Percentiles rank a stretch among this genome's conserved stretches.
These are phyloP conservation scores for Scedosporium dehoogii DNA, from an alignment of 2,329 filamentous ascomycete genomes.

Conservation along the genomic window DNA sequence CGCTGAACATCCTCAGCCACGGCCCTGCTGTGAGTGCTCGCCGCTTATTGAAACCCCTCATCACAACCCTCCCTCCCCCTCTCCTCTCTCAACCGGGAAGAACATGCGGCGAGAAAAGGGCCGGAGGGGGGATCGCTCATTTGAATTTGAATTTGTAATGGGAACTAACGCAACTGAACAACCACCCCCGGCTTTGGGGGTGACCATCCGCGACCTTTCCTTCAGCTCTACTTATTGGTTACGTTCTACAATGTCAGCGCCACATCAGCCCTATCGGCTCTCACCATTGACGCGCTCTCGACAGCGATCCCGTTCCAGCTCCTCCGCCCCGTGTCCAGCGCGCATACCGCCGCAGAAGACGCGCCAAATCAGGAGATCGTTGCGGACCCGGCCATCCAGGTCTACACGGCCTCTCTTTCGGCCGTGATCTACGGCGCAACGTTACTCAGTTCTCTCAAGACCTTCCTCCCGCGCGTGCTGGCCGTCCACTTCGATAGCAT, in stretches of 20 bases:
- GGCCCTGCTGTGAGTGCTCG: constrained; percentile 51
- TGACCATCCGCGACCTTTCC: constrained; percentile 6
- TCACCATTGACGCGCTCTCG: constrained; percentile 59
- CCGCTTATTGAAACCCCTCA: neutral
- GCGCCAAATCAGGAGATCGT: constrained; percentile 56
- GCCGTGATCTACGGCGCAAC: constrained; percentile 66
- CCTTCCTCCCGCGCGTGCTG: constrained; percentile 62
- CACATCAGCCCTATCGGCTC: constrained; percentile 48
- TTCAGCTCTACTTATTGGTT: constrained; percentile 60
- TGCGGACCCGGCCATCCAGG: constrained; percentile 49
- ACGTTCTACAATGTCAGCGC: constrained; percentile 67
- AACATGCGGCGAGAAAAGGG: neutral
- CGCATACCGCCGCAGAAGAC: constrained; percentile 46
- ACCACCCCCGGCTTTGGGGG: too few species aligned
- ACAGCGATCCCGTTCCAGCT: constrained; percentile 66
- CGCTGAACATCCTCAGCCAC: constrained; percentile 60
- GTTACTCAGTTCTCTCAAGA: constrained; percentile 58
- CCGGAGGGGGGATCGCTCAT: neutral
- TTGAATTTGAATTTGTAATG: neutral
- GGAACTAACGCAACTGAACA: neutral
- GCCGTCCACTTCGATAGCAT: constrained; percentile 67
- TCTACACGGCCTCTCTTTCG: constrained; percentile 58
- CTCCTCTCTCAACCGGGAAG: neutral
- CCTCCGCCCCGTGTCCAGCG: constrained; percentile 55
- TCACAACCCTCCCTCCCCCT: neutral